Percentiles rank a stretch among this genome's conserved stretches.
phyloP scores from a whole-genome alignment of 2,329 filamentous ascomycete species.

The Macrophomina tecta region DNA sequence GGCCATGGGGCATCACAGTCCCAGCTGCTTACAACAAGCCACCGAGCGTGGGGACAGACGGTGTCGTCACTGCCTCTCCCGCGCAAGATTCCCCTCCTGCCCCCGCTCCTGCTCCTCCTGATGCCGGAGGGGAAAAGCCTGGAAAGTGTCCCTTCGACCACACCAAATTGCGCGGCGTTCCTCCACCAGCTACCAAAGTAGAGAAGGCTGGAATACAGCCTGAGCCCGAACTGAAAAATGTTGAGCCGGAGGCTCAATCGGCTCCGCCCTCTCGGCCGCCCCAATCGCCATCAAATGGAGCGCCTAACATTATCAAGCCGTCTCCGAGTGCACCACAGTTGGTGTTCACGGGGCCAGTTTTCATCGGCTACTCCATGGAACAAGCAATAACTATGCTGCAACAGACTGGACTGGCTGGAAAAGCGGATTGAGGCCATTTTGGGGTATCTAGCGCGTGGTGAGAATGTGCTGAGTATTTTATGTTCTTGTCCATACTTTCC shows the following conservation, averaged over 20 bases:
- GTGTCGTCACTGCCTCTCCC: constrained; percentile 48
- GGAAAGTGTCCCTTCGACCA: constrained; percentile 31
- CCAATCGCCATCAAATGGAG: not conserved
- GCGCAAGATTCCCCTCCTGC: constrained; percentile 52
- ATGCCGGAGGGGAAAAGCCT: not conserved
- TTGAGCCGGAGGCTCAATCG: constrained; percentile 23
- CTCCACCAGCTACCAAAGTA: constrained; percentile 22
- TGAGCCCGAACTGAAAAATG: constrained; percentile 16
- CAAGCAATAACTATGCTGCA: constrained; percentile 44
- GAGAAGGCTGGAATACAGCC: not conserved
- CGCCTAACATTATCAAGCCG: constrained; percentile 14
- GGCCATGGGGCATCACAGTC: constrained; percentile 90
- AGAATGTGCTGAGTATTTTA: too few relatives aligned
- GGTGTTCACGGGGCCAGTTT: constrained; percentile 91
- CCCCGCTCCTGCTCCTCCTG: constrained; percentile 11
- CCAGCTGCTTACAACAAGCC: constrained; percentile 61
- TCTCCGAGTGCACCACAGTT: constrained; percentile 64
- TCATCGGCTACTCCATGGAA: constrained; percentile 75
- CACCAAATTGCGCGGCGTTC: constrained; percentile 23
- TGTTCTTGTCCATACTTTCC: too few relatives aligned
- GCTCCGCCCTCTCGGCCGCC: not conserved
- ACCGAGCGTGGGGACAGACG: constrained; percentile 46
- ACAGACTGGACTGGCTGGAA: constrained; percentile 17
- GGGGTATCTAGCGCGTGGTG: too few relatives aligned
- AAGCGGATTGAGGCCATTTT: not conserved